Conservation (phyloP, 2,329 filamentous ascomycete genomes). For the Colletotrichum sp. region DNA sequence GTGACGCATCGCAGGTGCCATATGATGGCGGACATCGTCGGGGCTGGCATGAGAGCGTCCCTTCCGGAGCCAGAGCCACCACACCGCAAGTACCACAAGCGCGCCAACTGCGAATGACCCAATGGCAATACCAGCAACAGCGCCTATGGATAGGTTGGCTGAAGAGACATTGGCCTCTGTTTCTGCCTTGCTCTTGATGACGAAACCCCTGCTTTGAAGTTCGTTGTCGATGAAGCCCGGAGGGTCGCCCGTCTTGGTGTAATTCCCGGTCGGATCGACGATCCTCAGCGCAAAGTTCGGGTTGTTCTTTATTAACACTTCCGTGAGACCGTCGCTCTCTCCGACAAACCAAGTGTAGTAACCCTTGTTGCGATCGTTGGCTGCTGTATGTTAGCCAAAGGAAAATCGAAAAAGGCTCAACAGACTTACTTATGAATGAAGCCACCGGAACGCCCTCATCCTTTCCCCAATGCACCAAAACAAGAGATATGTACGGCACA, state of each 20-base stretch:
- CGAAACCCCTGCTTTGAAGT: conserved; percentile 5
- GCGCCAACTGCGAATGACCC: not conserved
- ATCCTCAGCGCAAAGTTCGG: not conserved
- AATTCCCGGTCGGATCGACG: conserved; percentile 5
- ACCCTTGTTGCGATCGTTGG: conserved; percentile 1
- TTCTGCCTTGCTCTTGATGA: not conserved
- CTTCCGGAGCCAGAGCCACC: not conserved
- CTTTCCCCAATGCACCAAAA: conserved; percentile 10
- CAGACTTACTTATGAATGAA: conserved; percentile 3
- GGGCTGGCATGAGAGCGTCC: not conserved
- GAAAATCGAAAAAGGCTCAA: not conserved
- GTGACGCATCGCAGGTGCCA: not conserved
- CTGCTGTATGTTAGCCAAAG: not conserved
- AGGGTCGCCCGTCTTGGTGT: not conserved
- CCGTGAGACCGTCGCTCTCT: not conserved
- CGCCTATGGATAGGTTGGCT: not conserved
- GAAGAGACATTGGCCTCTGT: not conserved
- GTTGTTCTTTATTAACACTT: not conserved
- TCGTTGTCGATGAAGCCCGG: conserved; percentile 7
- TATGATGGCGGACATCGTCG: not conserved
- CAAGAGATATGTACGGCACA: conserved; percentile 1
- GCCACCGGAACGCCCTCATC: not conserved
- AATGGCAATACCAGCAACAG: conserved; percentile 5
- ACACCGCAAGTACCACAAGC: not conserved
- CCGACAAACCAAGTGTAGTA: conserved; percentile 12